Evolutionary conservation across 768 basidiomycete genomes (phyloP), one percentile per base, ranked within the genome.

Genomic region (Lyophyllum decastes): DNA sequence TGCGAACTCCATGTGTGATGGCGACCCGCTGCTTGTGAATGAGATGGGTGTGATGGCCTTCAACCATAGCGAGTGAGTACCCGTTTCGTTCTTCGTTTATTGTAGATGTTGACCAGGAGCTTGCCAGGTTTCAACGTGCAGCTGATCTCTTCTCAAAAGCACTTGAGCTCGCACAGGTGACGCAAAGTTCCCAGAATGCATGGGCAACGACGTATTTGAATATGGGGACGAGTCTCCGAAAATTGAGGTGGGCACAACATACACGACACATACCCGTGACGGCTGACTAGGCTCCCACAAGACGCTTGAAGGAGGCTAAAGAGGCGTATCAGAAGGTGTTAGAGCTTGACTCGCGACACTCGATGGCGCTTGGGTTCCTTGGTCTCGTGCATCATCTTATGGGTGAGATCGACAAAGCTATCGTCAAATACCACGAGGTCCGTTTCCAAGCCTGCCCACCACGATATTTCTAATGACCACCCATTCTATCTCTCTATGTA

Each of bases 191-290:
- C 1, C 87, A 91, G 59, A 82, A 82, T 35, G 85, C 90, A 0
- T 98, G 96, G 95, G 82, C 88, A 0, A 87, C 88, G 11, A 97
- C 95, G 0, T 94, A 92, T 70, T 77, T 96, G 59, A 99, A 98
- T 68, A 82, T 98, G 17, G 97, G 94, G 11, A 97, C 96, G 24
- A 89, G 90, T 52, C 86, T 84, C 63, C 85, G 95, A 19, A 93
- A 92, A 70, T 76, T 91, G 11, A 84, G 83, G 94, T 93, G 60
- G 6, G 17, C 27, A 26, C 8, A 19, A 52, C 16, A 48, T 45
- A 50, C 50, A 21, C 9, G 9, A 40, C 24, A 40, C 24, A 8
- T 41, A 22, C 49, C 59, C 12, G 58, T 50, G 35, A 30, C 54
- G 50, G 26, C 61, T 49, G 40, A 41, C 40, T 41, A 4, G 17